A percentile compares a stretch with the other conserved stretches of the same genome.
These are phyloP conservation scores for Eucalyptus tenuipes DNA, from an alignment of 345 rosid genomes.

Conservation along the genomic window DNA sequence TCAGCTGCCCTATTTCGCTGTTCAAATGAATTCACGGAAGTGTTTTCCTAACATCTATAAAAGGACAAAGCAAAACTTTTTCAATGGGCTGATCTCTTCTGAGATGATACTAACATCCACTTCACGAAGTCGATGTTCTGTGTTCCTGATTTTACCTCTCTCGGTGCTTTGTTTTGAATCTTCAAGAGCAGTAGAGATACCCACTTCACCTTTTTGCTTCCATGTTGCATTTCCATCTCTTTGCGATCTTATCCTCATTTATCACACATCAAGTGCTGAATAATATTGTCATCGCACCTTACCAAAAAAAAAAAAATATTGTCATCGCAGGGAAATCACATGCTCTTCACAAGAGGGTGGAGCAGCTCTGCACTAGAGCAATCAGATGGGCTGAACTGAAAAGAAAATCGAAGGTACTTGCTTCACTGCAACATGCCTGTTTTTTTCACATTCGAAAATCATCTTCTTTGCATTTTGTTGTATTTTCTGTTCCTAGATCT, in stretches of 20 bases:
- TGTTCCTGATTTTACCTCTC: not conserved
- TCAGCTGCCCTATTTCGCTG: not conserved
- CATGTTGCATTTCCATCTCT: not conserved
- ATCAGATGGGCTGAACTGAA: slow-evolving; percentile 91
- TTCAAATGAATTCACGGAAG: not conserved
- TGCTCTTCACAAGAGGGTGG: slow-evolving; percentile 99
- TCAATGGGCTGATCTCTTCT: not conserved
- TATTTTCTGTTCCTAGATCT: not conserved
- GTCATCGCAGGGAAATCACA: slow-evolving; percentile 78
- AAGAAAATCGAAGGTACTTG: slow-evolving; percentile 78
- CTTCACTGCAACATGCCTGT: not conserved
- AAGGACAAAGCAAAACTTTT: not conserved
- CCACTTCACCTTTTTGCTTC: not conserved
- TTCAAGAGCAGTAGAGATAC: not conserved
- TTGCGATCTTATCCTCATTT: not conserved
- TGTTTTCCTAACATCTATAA: not conserved
- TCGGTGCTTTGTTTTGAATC: not conserved
- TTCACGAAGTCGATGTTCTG: not conserved
- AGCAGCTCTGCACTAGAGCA: slow-evolving; percentile 95
- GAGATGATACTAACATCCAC: not conserved
- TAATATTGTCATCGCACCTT: slow-evolving; percentile 14
- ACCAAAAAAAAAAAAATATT: too few relatives aligned
- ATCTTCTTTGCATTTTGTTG: not conserved
- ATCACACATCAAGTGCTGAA: not conserved
- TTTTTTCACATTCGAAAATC: not conserved